Conservation (phyloP, 352 stramenopile genomes). For the Pythium rishiriense region DNA sequence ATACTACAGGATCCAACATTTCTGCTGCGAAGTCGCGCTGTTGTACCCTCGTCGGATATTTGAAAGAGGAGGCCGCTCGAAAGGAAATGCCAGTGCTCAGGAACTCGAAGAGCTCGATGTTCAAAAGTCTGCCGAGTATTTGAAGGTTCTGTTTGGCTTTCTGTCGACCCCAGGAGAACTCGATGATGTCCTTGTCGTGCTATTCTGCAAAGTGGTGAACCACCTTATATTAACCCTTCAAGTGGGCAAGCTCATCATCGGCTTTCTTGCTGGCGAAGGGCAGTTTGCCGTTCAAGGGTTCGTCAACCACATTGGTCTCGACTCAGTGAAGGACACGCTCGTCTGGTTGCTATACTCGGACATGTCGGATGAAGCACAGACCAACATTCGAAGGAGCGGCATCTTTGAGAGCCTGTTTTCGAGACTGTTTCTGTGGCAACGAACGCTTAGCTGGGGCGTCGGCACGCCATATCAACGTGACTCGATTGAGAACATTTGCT, state of each 20-base stretch:
- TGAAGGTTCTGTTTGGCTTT: conserved; percentile 87
- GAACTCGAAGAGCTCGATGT: conserved; percentile 51
- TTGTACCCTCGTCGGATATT: conserved; percentile 82
- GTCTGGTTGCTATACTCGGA: conserved; percentile 87
- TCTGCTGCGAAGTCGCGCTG: conserved; percentile 79
- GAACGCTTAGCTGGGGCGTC: conserved; percentile 81
- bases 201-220: conserved; percentile 88
- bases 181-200: conserved; percentile 75
- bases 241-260: conserved; percentile 63
- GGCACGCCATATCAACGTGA: conserved; percentile 83
- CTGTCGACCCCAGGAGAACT: conserved; percentile 62
- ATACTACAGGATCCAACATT: conserved; percentile 81
- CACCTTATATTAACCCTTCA: conserved; percentile 76
- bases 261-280: conserved; percentile 70
- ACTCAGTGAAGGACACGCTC: conserved; percentile 82
- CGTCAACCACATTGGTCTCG: conserved; percentile 78
- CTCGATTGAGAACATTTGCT: conserved; percentile 87
- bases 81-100: conserved; percentile 20
- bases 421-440: conserved; percentile 77
- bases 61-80: conserved; percentile 36
- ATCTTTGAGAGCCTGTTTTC: conserved; percentile 81
- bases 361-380: conserved; percentile 65
- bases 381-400: conserved; percentile 60
- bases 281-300: conserved; percentile 73
- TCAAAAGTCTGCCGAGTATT: conserved; percentile 51